Conservation (phyloP, 805 yeast species). For the Ascoidea asiatica region DNA sequence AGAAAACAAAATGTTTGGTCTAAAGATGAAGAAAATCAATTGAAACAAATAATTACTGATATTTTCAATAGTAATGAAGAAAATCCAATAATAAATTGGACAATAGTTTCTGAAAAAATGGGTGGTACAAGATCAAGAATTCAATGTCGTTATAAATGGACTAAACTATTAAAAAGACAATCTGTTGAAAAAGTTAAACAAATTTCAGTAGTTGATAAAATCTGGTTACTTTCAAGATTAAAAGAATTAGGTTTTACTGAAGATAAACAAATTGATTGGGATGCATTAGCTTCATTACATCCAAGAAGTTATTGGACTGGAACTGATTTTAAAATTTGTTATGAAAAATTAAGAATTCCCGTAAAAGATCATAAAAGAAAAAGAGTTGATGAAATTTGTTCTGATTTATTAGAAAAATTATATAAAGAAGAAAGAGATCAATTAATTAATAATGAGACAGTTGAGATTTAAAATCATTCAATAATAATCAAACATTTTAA, state of each 20-base stretch:
- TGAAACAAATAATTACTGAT: conserved; percentile 40
- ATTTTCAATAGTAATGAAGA: conserved; percentile 27
- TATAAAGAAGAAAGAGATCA: not conserved
- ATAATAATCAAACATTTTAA: too few species aligned
- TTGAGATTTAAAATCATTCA: too few species aligned
- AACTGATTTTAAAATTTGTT: conserved; percentile 45
- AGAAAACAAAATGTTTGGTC: conserved; percentile 77
- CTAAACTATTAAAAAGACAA: conserved; percentile 57
- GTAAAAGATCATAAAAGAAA: conserved; percentile 34
- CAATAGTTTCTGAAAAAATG: conserved; percentile 80
- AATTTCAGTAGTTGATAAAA: conserved; percentile 32
- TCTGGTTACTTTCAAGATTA: conserved; percentile 34
- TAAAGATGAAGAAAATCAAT: conserved; percentile 48
- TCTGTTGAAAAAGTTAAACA: conserved; percentile 28
- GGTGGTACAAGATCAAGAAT: conserved; percentile 81
- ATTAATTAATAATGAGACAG: too few species aligned
- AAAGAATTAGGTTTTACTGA: conserved; percentile 28
- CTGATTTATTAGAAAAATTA: conserved; percentile 12
- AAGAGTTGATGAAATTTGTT: conserved; percentile 19
- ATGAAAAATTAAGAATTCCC: conserved; percentile 41
- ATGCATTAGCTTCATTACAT: conserved; percentile 32
- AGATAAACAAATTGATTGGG: conserved; percentile 39
- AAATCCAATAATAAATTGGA: conserved; percentile 66
- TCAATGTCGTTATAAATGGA: conserved; percentile 95
- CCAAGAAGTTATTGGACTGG: conserved; percentile 40